A percentile compares a stretch with the other conserved stretches of the same genome.
These are phyloP conservation scores for Casaregolazyma lundiana DNA, from an alignment of 1,139 yeast genomes.

Conservation along the genomic window DNA sequence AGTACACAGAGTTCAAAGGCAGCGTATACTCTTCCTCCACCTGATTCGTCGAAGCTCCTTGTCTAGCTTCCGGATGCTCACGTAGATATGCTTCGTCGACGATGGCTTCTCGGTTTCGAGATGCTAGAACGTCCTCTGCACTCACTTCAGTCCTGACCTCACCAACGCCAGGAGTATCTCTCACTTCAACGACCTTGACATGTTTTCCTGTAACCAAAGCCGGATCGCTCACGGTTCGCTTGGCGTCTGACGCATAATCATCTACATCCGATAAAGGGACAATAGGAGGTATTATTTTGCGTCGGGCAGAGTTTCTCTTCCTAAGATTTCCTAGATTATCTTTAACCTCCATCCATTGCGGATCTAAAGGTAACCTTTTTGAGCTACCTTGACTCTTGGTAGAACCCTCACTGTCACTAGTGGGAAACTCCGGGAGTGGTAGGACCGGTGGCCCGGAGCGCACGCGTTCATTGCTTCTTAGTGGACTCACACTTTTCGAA, in stretches of 20 bases:
- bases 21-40: slow-evolving; percentile 6
- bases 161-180: slow-evolving; percentile 13
- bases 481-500: neutral
- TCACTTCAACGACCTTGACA: slow-evolving; percentile 22
- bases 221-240: slow-evolving; percentile 23
- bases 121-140: slow-evolving; percentile 8
- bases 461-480: neutral
- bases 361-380: slow-evolving; percentile 20
- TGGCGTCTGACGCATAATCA: slow-evolving; percentile 23
- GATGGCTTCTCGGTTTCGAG: slow-evolving; percentile 5
- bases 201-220: slow-evolving; percentile 28
- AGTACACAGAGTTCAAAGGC: slow-evolving; percentile 9
- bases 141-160: slow-evolving; percentile 5
- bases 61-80: neutral
- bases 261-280: slow-evolving; percentile 18
- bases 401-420: neutral
- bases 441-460: neutral
- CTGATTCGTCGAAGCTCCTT: neutral
- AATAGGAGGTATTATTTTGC: slow-evolving; percentile 16
- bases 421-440: neutral
- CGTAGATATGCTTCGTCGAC: neutral
- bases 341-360: slow-evolving; percentile 24
- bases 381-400: slow-evolving; percentile 6
- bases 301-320: slow-evolving; percentile 13
- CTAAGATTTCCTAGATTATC: slow-evolving; percentile 23